phyloP scores from a whole-genome alignment of 2,329 filamentous ascomycete genomes.

The Thermothelomyces thermophilus region DNA sequence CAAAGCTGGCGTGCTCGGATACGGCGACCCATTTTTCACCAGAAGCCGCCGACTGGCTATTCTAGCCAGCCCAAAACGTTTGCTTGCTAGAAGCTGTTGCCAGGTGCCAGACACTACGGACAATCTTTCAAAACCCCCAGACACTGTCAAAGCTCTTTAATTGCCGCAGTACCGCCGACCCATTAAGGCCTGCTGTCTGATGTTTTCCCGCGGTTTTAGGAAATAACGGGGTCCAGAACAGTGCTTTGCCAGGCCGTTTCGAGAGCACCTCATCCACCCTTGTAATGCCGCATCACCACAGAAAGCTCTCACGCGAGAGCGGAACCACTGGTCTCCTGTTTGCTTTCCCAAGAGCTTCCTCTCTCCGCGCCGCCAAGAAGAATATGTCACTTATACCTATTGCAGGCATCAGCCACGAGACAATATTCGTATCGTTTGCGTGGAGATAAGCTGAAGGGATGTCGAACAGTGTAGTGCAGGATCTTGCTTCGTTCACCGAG shows the following conservation, averaged over 20 bases:
- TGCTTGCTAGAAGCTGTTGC: background rate
- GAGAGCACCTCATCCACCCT: conserved; percentile 11
- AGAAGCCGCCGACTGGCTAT: background rate
- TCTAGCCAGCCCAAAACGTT: conserved; percentile 3
- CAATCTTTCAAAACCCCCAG: conserved; percentile 3
- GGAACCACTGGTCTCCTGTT: conserved; percentile 1
- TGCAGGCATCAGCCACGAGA: conserved; percentile 6
- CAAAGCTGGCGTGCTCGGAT: too few species aligned
- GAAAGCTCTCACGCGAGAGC: background rate
- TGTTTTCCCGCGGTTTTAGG: background rate
- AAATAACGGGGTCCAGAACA: background rate
- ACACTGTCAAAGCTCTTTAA: too few species aligned
- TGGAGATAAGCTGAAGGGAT: conserved; percentile 7
- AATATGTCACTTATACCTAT: conserved; percentile 8
- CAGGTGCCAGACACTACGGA: background rate
- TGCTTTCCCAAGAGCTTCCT: conserved; percentile 10
- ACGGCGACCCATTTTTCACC: background rate
- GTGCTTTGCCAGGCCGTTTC: conserved; percentile 7
- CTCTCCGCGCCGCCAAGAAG: background rate
- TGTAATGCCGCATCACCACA: conserved; percentile 14
- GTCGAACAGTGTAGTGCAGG: conserved; percentile 1
- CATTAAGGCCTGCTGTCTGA: background rate
- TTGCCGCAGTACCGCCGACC: background rate
- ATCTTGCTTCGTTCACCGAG: conserved; percentile 14
- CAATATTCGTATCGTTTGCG: conserved; percentile 11